Evolutionary conservation across 2,329 filamentous ascomycete genomes (phyloP).

Genomic region (Claviceps pazoutovae): DNA sequence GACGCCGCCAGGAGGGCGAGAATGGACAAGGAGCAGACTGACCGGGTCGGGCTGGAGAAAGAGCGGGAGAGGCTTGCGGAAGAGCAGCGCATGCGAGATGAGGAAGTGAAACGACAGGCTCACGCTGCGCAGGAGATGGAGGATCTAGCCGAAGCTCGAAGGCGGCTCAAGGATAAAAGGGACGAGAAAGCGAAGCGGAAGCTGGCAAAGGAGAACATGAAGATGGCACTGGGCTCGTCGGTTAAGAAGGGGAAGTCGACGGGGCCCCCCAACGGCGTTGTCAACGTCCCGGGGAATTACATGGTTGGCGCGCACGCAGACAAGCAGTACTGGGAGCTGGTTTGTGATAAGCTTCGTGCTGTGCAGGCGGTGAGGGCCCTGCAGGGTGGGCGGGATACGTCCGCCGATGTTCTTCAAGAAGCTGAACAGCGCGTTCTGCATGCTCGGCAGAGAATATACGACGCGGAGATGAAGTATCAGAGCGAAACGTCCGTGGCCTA

Average conservation of each 20-base stretch:
- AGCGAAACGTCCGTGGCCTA: constrained; percentile 13
- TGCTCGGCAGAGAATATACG: constrained; percentile 21
- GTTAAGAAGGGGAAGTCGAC: constrained; percentile 6
- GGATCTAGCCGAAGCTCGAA: constrained; percentile 22
- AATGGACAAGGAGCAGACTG: constrained; percentile 28
- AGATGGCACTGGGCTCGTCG: constrained; percentile 9
- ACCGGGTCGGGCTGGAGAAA: constrained; percentile 21
- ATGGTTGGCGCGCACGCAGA: constrained; percentile 16
- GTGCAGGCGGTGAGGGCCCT: constrained; percentile 23
- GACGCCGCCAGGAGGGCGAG: constrained; percentile 47
- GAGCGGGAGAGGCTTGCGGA: constrained; percentile 24
- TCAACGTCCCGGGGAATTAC: constrained; percentile 24
- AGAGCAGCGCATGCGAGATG: constrained; percentile 22
- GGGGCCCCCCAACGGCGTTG: constrained; percentile 20
- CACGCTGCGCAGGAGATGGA: constrained; percentile 26
- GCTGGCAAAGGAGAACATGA: constrained; percentile 23
- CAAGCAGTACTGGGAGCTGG: constrained; percentile 25
- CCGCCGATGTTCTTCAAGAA: constrained; percentile 14
- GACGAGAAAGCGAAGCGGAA: constrained; percentile 25
- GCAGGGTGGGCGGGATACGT: constrained; percentile 12
- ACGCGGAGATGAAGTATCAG: constrained; percentile 23
- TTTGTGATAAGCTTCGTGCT: constrained; percentile 27
- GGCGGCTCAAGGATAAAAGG: constrained; percentile 25
- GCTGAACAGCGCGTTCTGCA: constrained; percentile 17
- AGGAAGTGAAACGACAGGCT: constrained; percentile 21